Evolutionary conservation across 306 rosid species (phyloP).

Genomic region (Datisca glomerata): DNA sequence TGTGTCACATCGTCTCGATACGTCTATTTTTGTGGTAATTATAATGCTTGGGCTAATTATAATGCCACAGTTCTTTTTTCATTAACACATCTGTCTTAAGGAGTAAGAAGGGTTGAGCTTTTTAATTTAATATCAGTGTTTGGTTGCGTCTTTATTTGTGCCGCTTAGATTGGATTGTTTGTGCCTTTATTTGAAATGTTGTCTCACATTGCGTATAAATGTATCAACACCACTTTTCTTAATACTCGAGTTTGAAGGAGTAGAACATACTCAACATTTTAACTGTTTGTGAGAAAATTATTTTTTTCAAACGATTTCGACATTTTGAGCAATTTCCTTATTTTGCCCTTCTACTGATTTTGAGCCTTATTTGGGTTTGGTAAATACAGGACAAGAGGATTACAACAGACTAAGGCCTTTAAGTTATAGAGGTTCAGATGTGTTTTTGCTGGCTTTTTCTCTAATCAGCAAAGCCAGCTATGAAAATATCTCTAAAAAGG

Average conservation of each 20-base stretch:
- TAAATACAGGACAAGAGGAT: constrained; percentile 71
- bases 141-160: neutral
- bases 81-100: no score
- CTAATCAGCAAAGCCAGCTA: constrained; percentile 94
- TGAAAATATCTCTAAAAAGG: constrained; percentile 87
- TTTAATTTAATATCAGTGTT: neutral
- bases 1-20: neutral
- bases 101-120: no score
- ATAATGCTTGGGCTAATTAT: neutral
- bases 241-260: no score
- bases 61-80: neutral
- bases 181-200: no score
- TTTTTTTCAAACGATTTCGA: no score
- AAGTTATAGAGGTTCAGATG: constrained; percentile 95
- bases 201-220: no score
- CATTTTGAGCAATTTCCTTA: no score
- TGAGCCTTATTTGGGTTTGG: no score
- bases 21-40: neutral
- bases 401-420: constrained; percentile 93
- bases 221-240: no score
- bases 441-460: constrained; percentile 85
- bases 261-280: no score
- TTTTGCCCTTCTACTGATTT: no score
- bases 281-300: neutral
- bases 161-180: neutral